Percentiles rank a stretch among this genome's conserved stretches.
Evolutionary conservation across 805 yeast species (phyloP).

Genomic region (Komagataella kurtzmanii): DNA sequence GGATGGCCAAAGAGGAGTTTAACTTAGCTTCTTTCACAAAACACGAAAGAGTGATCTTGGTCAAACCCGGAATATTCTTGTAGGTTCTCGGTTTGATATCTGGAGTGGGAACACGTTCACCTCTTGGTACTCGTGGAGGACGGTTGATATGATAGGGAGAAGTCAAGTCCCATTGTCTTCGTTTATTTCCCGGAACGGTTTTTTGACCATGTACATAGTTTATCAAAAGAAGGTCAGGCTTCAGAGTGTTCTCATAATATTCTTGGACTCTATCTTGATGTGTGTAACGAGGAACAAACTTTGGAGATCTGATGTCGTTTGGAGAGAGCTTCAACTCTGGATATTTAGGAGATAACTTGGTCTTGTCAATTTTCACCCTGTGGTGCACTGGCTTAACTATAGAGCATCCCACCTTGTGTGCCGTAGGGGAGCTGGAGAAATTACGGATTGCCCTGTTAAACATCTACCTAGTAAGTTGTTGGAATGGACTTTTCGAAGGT

Average conservation of each 20-base stretch:
- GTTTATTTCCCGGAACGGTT: conserved; percentile 48
- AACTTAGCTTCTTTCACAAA: conserved; percentile 62
- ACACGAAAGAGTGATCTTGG: conserved; percentile 59
- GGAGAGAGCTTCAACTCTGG: conserved; percentile 53
- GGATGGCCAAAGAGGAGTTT: conserved; percentile 58
- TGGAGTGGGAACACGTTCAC: conserved; percentile 61
- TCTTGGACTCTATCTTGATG: conserved; percentile 70
- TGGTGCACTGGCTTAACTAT: conserved; percentile 90
- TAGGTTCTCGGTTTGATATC: conserved; percentile 57
- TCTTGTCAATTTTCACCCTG: conserved; percentile 61
- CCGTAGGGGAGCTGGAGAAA: conserved; percentile 19
- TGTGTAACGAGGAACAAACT: conserved; percentile 61
- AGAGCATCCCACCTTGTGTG: conserved; percentile 43
- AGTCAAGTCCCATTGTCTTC: conserved; percentile 73
- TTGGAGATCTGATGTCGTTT: conserved; percentile 69
- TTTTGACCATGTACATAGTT: conserved; percentile 56
- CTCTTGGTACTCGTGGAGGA: conserved; percentile 62
- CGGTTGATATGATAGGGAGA: conserved; percentile 87
- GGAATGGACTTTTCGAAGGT: neutral
- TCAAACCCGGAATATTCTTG: conserved; percentile 59
- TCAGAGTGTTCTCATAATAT: conserved; percentile 61
- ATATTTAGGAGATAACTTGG: conserved; percentile 61
- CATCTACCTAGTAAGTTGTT: neutral
- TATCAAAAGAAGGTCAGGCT: conserved; percentile 66
- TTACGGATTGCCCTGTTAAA: conserved; percentile 6